Conservation (phyloP, 2,329 filamentous ascomycete species). For the Aspergillus sp. region DNA sequence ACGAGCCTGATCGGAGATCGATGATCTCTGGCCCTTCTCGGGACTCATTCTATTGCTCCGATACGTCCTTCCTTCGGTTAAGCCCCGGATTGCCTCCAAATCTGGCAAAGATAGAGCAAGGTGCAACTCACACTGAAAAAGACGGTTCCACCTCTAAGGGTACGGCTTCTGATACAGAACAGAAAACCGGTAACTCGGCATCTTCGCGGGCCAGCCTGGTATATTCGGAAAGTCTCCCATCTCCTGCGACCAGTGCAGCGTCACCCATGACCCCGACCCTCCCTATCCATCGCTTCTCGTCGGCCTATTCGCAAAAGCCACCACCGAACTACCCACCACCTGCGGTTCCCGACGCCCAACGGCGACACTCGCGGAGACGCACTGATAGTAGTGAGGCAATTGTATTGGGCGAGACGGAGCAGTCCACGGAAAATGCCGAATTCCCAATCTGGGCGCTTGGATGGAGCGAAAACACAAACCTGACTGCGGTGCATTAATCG, state of each 20-base stretch:
- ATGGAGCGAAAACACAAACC: slow-evolving; percentile 41
- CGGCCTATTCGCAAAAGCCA: slow-evolving; percentile 32
- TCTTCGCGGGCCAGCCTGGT: slow-evolving; percentile 35
- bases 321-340: slow-evolving; percentile 32
- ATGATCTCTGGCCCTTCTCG: slow-evolving; percentile 30
- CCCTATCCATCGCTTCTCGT: slow-evolving; percentile 39
- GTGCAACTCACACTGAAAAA: slow-evolving; percentile 27
- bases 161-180: slow-evolving; percentile 34
- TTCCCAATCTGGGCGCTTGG: slow-evolving; percentile 44
- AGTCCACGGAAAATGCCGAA: slow-evolving; percentile 56
- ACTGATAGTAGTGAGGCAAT: slow-evolving; percentile 49
- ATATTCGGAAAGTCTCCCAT: slow-evolving; percentile 40
- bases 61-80: slow-evolving; percentile 41
- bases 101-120: slow-evolving; percentile 23
- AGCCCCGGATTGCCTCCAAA: slow-evolving; percentile 33
- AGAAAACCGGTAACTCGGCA: slow-evolving; percentile 30
- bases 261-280: slow-evolving; percentile 42
- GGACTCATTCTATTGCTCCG: slow-evolving; percentile 35
- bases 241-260: slow-evolving; percentile 33
- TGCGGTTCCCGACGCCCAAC: slow-evolving; percentile 31
- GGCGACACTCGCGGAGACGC: slow-evolving; percentile 39
- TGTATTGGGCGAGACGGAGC: slow-evolving; percentile 43
- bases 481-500: slow-evolving; percentile 37
- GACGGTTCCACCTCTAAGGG: slow-evolving; percentile 26
- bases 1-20: slow-evolving; percentile 28